These are phyloP conservation scores for Yamadazyma nakazawae DNA, from an alignment of 805 yeast genomes.

Conservation along the genomic window DNA sequence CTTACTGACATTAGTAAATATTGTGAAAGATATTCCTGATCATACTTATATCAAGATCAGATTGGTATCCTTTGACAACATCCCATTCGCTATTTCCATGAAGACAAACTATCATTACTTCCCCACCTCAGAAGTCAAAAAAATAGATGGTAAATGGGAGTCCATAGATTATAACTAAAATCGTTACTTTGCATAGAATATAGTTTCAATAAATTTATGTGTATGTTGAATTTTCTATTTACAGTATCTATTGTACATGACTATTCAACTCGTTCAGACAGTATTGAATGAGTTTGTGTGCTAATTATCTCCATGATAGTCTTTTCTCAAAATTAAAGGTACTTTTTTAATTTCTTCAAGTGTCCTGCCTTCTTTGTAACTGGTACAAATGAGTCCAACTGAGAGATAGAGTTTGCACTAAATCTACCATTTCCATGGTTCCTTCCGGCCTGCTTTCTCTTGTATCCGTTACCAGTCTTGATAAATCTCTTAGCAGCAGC, in stretches of 20 bases:
- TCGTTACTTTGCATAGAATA: not conserved
- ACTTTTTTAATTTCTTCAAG: constrained; percentile 52
- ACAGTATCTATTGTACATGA: constrained; percentile 5
- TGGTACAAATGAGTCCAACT: constrained; percentile 55
- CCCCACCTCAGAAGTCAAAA: constrained; percentile 63
- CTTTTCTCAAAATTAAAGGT: constrained; percentile 5
- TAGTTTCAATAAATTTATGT: not conserved
- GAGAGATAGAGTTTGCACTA: constrained; percentile 57
- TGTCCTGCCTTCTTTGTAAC: constrained; percentile 54
- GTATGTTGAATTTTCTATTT: constrained; percentile 1
- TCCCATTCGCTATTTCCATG: constrained; percentile 80
- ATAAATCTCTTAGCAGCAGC: constrained; percentile 87
- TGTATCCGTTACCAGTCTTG: constrained; percentile 63
- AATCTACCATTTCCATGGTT: constrained; percentile 93
- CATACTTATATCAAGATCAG: constrained; percentile 78
- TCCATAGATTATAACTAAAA: constrained; percentile 38
- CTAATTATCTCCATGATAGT: too few species aligned
- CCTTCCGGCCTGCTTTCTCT: constrained; percentile 67
- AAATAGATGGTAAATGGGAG: constrained; percentile 46
- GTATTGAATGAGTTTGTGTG: not conserved
- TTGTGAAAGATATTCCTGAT: constrained; percentile 70
- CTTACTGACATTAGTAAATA: constrained; percentile 61
- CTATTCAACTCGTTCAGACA: not conserved
- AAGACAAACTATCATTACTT: constrained; percentile 89
- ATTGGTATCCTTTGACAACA: constrained; percentile 78